Evolutionary conservation across 2,329 filamentous ascomycete species (phyloP).

Genomic region (Trichoderma atrobrunneum): DNA sequence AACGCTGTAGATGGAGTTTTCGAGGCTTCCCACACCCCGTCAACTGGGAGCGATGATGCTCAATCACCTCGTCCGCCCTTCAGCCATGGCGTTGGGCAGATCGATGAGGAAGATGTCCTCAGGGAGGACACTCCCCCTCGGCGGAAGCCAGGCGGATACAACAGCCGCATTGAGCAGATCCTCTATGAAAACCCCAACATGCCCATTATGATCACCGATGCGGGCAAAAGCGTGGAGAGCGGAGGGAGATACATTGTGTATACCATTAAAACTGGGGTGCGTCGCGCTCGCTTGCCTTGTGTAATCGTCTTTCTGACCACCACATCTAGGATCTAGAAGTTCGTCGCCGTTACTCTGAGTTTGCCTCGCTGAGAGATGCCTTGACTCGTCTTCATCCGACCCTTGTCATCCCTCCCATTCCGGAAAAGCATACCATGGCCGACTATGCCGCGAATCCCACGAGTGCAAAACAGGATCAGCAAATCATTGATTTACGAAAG

Average conservation of each 20-base stretch:
- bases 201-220: slow-evolving; percentile 87
- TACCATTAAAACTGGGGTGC: slow-evolving; percentile 89
- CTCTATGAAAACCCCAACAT: slow-evolving; percentile 91
- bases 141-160: slow-evolving; percentile 80
- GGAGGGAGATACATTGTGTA: slow-evolving; percentile 95
- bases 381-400: slow-evolving; percentile 91
- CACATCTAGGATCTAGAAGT: slow-evolving; percentile 81
- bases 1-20: slow-evolving; percentile 41
- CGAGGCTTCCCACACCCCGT: slow-evolving; percentile 68
- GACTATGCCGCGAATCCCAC: slow-evolving; percentile 98
- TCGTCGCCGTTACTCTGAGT: slow-evolving; percentile 92
- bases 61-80: slow-evolving; percentile 35
- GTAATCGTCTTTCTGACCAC: neutral
- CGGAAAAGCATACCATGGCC: slow-evolving; percentile 98
- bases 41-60: slow-evolving; percentile 66
- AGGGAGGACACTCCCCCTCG: slow-evolving; percentile 49
- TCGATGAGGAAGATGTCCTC: slow-evolving; percentile 47
- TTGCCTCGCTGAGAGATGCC: slow-evolving; percentile 84
- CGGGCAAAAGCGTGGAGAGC: slow-evolving; percentile 90
- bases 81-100: slow-evolving; percentile 31
- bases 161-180: slow-evolving; percentile 95
- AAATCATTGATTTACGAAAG: slow-evolving; percentile 94
- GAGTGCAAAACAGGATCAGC: slow-evolving; percentile 94
- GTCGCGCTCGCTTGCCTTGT: slow-evolving; percentile 26
- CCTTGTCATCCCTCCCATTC: slow-evolving; percentile 91